Evolutionary conservation across 1,284 basidiomycete species (phyloP).

Genomic region (Ustilago tritici): DNA sequence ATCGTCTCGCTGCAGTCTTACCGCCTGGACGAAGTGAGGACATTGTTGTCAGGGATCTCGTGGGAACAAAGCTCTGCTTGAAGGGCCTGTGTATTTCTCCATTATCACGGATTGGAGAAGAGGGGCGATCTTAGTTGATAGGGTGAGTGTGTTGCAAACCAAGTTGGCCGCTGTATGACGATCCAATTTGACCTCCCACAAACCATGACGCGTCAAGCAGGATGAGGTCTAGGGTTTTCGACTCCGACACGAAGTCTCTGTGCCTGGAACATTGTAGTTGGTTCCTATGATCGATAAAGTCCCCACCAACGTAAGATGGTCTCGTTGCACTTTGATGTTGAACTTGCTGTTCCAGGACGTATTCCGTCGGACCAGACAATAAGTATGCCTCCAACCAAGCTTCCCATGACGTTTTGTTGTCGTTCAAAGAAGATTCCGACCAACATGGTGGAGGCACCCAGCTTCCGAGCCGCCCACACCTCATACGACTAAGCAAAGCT

Average conservation of each 20-base stretch:
- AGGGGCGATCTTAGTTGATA: slow-evolving; percentile 21
- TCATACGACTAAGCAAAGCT: not conserved
- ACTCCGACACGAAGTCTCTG: slow-evolving; percentile 7
- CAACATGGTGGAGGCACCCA: not conserved
- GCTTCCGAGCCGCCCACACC: not conserved
- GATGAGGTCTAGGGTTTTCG: not conserved
- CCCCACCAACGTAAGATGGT: not conserved
- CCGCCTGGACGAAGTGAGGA: not conserved
- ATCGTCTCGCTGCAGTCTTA: not conserved
- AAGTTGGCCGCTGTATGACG: slow-evolving; percentile 21
- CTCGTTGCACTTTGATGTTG: not conserved
- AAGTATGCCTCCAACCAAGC: not conserved
- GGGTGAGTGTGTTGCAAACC: slow-evolving; percentile 19
- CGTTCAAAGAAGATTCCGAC: not conserved
- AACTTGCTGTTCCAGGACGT: not conserved
- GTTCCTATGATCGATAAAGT: not conserved
- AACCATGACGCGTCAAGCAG: not conserved
- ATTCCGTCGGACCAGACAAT: not conserved
- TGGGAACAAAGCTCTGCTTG: slow-evolving; percentile 8
- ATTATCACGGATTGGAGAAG: slow-evolving; percentile 1
- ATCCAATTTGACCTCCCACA: slow-evolving; percentile 16
- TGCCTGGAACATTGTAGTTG: not conserved
- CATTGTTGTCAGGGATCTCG: slow-evolving; percentile 13
- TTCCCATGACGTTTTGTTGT: not conserved
- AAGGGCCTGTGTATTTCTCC: not conserved